These are phyloP conservation scores for Fusarium subtropicale DNA, from an alignment of 2,329 filamentous ascomycete species.

Conservation along the genomic window DNA sequence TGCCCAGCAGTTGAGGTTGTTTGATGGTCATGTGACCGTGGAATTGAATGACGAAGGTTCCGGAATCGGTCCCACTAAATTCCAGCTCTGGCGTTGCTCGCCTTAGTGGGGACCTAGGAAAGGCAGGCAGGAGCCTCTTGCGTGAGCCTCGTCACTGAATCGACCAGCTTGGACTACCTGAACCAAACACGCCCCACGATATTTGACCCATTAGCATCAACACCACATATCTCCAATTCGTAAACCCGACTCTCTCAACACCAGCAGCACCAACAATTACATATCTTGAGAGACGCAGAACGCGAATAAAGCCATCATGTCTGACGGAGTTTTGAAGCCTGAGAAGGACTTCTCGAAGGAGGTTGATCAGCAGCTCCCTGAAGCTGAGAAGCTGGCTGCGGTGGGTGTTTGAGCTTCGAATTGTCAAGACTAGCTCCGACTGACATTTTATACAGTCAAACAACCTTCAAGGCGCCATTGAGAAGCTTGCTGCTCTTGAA, in stretches of 20 bases:
- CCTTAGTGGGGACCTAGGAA: constrained; percentile 35
- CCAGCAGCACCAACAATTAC: not conserved
- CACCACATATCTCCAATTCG: constrained; percentile 28
- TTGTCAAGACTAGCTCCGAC: not conserved
- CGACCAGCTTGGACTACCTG: constrained; percentile 42
- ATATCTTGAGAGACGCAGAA: constrained; percentile 15
- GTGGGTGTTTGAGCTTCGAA: constrained; percentile 62
- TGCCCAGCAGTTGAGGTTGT: not conserved
- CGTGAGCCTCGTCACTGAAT: constrained; percentile 52
- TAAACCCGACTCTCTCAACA: constrained; percentile 1
- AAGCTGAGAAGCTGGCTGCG: constrained; percentile 90
- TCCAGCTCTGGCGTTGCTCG: constrained; percentile 34
- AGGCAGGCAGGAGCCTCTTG: constrained; percentile 56
- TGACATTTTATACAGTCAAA: constrained; percentile 59
- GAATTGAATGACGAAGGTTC: constrained; percentile 10
- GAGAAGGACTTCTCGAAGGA: constrained; percentile 99
- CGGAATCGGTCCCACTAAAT: constrained; percentile 42
- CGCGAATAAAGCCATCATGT: constrained; percentile 66
- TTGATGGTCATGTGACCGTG: constrained; percentile 21
- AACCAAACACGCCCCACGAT: constrained; percentile 44
- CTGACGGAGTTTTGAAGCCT: constrained; percentile 85
- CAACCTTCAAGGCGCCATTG: constrained; percentile 87
- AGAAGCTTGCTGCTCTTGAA: constrained; percentile 91
- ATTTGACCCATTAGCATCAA: constrained; percentile 40
- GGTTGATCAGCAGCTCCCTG: constrained; percentile 89